phyloP scores from a whole-genome alignment of 805 yeast genomes.

The Saccharomyces cerevisiae region DNA sequence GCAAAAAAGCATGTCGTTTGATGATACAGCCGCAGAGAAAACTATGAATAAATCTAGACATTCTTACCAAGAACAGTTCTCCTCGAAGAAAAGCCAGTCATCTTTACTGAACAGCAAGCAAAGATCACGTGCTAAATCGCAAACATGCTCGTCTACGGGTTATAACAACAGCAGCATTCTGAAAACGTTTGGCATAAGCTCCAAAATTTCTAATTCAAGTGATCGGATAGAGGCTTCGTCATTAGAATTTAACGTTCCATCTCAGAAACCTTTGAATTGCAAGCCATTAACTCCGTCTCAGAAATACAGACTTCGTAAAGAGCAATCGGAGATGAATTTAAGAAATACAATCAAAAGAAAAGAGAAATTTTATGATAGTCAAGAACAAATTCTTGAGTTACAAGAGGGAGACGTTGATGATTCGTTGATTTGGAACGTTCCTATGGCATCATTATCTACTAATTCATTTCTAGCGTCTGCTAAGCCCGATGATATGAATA shows the following conservation, averaged over 20 bases:
- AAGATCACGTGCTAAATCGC: slow-evolving; percentile 5
- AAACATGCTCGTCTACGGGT: slow-evolving; percentile 1
- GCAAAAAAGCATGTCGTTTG: slow-evolving; percentile 2
- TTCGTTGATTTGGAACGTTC: slow-evolving; percentile 44
- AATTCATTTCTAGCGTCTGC: slow-evolving; percentile 20
- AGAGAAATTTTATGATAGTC: slow-evolving; percentile 35
- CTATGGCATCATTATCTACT: slow-evolving; percentile 36
- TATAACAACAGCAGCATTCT: slow-evolving; percentile 2
- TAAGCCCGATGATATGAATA: background rate
- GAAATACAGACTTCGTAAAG: slow-evolving; percentile 33
- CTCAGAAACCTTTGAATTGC: slow-evolving; percentile 1
- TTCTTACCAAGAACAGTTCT: background rate
- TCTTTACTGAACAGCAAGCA: background rate
- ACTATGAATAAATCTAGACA: slow-evolving; percentile 1
- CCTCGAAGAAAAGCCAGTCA: background rate
- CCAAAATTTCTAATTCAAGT: background rate
- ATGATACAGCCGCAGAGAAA: slow-evolving; percentile 2
- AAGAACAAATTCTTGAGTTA: slow-evolving; percentile 13
- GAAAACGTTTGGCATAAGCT: background rate
- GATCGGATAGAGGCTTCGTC: background rate
- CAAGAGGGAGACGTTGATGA: slow-evolving; percentile 33
- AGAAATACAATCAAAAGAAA: slow-evolving; percentile 29
- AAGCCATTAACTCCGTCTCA: slow-evolving; percentile 36
- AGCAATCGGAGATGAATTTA: slow-evolving; percentile 30
- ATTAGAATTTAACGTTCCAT: background rate